A percentile compares a stretch with the other conserved stretches of the same genome.
Conservation (phyloP, 1,284 basidiomycete species). For the Ceratobasidium sp. region DNA sequence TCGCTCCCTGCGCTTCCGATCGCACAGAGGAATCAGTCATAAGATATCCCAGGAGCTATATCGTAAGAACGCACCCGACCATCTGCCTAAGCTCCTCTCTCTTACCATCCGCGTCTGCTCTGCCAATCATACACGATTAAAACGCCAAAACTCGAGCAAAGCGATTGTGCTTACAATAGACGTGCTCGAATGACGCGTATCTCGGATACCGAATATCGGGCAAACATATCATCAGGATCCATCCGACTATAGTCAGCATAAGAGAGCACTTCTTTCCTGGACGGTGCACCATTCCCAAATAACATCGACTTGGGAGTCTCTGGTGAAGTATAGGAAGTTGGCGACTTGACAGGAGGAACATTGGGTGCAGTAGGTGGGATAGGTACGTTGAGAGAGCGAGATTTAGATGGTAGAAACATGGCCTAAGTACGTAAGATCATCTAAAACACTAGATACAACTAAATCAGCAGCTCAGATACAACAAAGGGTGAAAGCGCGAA, state of each 20-base stretch:
- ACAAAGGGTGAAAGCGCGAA: background rate
- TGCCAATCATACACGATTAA: slow-evolving; percentile 52
- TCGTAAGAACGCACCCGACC: slow-evolving; percentile 82
- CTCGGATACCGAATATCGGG: slow-evolving; percentile 76
- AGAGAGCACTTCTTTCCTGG: slow-evolving; percentile 27
- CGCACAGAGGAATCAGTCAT: slow-evolving; percentile 55
- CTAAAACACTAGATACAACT: slow-evolving; percentile 1
- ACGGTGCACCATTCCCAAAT: slow-evolving; percentile 20
- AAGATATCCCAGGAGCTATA: slow-evolving; percentile 47
- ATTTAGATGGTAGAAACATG: slow-evolving; percentile 32
- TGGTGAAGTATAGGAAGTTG: slow-evolving; percentile 39
- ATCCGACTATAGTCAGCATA: slow-evolving; percentile 55
- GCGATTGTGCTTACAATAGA: slow-evolving; percentile 65
- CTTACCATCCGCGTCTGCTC: slow-evolving; percentile 88
- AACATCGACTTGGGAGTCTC: slow-evolving; percentile 35
- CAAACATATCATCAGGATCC: slow-evolving; percentile 85
- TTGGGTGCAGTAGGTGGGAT: slow-evolving; percentile 5
- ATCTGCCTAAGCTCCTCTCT: slow-evolving; percentile 91
- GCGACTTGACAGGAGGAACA: slow-evolving; percentile 36
- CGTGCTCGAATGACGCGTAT: slow-evolving; percentile 77
- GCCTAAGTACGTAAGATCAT: background rate
- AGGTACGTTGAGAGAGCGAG: slow-evolving; percentile 27
- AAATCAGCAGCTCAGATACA: slow-evolving; percentile 15
- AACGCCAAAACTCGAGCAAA: background rate
- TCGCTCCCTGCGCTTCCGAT: slow-evolving; percentile 81